phyloP scores from a whole-genome alignment of 2,329 filamentous ascomycete genomes.

The Fonsecaea nubica region DNA sequence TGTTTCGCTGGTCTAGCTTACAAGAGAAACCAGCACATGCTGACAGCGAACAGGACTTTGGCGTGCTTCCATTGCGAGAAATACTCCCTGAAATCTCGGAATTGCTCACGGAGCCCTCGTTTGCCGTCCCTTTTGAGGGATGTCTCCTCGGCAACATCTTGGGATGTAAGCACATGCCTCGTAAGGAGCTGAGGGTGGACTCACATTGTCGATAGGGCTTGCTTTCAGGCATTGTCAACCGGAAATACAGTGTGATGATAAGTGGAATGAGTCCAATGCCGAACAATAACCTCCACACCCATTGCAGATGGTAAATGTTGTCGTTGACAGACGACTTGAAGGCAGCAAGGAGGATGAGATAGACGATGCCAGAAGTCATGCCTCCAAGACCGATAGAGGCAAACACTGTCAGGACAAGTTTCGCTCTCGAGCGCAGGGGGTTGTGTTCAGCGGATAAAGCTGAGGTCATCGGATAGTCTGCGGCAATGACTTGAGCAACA shows the following conservation, averaged over 20 bases:
- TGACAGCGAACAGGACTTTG: slow-evolving; percentile 45
- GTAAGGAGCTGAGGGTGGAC: not conserved
- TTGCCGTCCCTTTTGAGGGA: slow-evolving; percentile 25
- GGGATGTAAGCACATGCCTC: not conserved
- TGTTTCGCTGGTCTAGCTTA: not conserved
- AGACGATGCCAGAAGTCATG: slow-evolving; percentile 19
- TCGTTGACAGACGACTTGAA: slow-evolving; percentile 30
- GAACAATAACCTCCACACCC: slow-evolving; percentile 41
- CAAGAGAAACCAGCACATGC: slow-evolving; percentile 45
- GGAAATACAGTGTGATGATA: slow-evolving; percentile 40
- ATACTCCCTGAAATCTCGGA: slow-evolving; percentile 43
- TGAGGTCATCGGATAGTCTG: slow-evolving; percentile 33
- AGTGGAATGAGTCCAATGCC: slow-evolving; percentile 41
- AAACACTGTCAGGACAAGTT: slow-evolving; percentile 24
- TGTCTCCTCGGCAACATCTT: slow-evolving; percentile 30
- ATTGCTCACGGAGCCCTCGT: slow-evolving; percentile 34
- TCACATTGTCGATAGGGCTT: slow-evolving; percentile 29
- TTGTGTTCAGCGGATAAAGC: slow-evolving; percentile 31
- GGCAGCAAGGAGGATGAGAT: slow-evolving; percentile 25
- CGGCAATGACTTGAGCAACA: not conserved
- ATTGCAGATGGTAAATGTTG: slow-evolving; percentile 28
- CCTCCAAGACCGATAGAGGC: slow-evolving; percentile 24
- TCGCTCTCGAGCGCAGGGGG: slow-evolving; percentile 21
- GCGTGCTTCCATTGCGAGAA: slow-evolving; percentile 45
- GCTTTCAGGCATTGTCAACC: slow-evolving; percentile 40